These are phyloP conservation scores for Triticum urartu DNA, from an alignment of 176 grass and related monocot species.

Conservation along the genomic window DNA sequence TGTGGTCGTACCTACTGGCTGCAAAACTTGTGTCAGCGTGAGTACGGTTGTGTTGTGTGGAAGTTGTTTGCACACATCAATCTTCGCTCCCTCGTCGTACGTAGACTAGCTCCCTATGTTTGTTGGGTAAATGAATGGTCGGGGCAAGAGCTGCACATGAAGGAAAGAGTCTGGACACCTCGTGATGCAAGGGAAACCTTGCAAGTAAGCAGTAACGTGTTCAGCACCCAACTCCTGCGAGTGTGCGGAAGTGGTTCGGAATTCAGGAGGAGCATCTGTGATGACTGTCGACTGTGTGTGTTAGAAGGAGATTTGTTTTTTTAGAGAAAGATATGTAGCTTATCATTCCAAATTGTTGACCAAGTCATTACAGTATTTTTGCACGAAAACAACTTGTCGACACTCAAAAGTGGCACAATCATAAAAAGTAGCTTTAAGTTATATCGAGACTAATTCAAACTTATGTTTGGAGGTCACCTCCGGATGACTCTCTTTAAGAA, in stretches of 20 bases:
- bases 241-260: slow-evolving; percentile 29
- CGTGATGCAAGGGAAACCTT: slow-evolving; percentile 9
- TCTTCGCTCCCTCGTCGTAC: background rate
- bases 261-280: background rate
- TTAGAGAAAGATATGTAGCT: no score
- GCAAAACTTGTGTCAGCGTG: background rate
- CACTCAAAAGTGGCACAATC: no score
- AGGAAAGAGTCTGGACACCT: background rate
- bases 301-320: no score
- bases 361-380: no score
- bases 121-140: slow-evolving; percentile 17
- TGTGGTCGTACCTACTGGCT: slow-evolving; percentile 34
- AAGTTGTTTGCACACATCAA: slow-evolving; percentile 31
- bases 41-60: background rate
- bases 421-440: no score
- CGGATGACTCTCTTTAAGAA: no score
- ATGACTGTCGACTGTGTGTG: background rate
- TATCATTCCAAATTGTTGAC: no score
- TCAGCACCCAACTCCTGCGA: background rate
- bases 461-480: no score
- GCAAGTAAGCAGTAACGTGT: slow-evolving; percentile 42
- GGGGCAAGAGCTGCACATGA: background rate
- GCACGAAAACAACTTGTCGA: no score
- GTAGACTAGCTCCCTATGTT: background rate
- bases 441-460: no score